These are phyloP conservation scores for Schizothecium vesticola DNA, from an alignment of 495 filamentous ascomycete species.

Conservation along the genomic window DNA sequence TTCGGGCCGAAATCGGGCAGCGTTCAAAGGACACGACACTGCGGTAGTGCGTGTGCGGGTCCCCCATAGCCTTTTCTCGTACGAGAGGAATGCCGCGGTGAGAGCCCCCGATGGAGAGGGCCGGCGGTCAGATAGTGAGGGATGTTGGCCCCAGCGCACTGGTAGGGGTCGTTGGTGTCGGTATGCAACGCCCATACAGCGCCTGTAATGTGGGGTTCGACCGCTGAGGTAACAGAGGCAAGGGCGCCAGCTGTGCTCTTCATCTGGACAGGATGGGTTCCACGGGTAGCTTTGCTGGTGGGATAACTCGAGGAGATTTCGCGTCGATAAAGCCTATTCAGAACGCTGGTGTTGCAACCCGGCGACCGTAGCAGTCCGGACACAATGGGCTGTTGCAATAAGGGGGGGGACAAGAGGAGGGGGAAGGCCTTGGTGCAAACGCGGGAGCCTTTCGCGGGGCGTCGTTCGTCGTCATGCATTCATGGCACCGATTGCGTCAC, in stretches of 20 bases:
- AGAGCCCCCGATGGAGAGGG: not conserved
- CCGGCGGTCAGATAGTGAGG: not conserved
- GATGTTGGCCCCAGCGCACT: not conserved
- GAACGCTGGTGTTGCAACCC: too few species aligned
- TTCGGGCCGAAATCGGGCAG: not conserved
- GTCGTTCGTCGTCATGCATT: not conserved
- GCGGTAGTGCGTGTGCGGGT: not conserved
- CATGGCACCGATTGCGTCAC: not conserved
- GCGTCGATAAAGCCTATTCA: not conserved
- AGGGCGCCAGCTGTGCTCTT: not conserved
- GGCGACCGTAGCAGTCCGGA: too few species aligned
- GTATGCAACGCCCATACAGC: not conserved
- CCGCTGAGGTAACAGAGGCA: not conserved
- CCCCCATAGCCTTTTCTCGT: not conserved
- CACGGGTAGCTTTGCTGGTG: not conserved
- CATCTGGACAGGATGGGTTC: not conserved
- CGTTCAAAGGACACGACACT: not conserved
- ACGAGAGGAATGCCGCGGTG: not conserved
- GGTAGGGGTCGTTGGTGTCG: not conserved
- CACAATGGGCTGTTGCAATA: too few species aligned
- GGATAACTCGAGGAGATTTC: not conserved
- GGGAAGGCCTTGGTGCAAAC: too few species aligned
- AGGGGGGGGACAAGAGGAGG: too few species aligned
- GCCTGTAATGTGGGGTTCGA: not conserved
- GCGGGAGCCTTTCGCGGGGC: too few species aligned